Evolutionary conservation across 2,329 filamentous ascomycete species (phyloP).

Genomic region (Bipolaris victoriae): DNA sequence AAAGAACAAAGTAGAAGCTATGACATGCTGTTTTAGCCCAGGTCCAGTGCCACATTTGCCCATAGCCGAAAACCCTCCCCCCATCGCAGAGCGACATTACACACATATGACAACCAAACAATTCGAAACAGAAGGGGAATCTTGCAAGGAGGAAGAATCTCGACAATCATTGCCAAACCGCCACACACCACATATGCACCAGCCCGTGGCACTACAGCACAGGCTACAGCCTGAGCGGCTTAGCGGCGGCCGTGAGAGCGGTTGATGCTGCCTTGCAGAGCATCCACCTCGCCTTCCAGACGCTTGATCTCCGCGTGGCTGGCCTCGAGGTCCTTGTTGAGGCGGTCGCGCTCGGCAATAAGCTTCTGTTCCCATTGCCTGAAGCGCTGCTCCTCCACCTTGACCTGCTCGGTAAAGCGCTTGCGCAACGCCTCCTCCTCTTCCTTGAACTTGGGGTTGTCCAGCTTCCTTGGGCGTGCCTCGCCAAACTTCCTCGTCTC

Average conservation of each 20-base stretch:
- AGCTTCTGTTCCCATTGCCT: slow-evolving; percentile 99
- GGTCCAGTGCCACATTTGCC: slow-evolving; percentile 13
- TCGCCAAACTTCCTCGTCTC: slow-evolving; percentile 99
- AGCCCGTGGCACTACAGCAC: background rate
- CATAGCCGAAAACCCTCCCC: slow-evolving; percentile 12
- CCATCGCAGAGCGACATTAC: slow-evolving; percentile 48
- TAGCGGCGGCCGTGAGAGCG: slow-evolving; percentile 94
- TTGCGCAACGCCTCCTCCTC: slow-evolving; percentile 98
- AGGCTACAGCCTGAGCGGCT: slow-evolving; percentile 11
- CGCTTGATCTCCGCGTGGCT: slow-evolving; percentile 92
- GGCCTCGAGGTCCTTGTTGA: slow-evolving; percentile 99
- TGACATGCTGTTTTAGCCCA: slow-evolving; percentile 21
- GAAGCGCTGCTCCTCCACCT: slow-evolving; percentile 99
- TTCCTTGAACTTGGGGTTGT: slow-evolving; percentile 99
- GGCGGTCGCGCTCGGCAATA: slow-evolving; percentile 95
- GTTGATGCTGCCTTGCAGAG: slow-evolving; percentile 86
- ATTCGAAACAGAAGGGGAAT: slow-evolving; percentile 48
- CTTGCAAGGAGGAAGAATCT: slow-evolving; percentile 45
- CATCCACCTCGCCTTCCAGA: slow-evolving; percentile 89
- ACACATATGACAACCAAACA: slow-evolving; percentile 45
- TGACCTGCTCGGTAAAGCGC: slow-evolving; percentile 99
- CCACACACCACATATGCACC: background rate
- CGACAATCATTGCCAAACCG: slow-evolving; percentile 14
- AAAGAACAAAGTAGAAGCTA: slow-evolving; percentile 24
- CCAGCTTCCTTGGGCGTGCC: slow-evolving; percentile 93